These are phyloP conservation scores for Petunia axillaris DNA, from an alignment of 257 asterid species.

Conservation along the genomic window DNA sequence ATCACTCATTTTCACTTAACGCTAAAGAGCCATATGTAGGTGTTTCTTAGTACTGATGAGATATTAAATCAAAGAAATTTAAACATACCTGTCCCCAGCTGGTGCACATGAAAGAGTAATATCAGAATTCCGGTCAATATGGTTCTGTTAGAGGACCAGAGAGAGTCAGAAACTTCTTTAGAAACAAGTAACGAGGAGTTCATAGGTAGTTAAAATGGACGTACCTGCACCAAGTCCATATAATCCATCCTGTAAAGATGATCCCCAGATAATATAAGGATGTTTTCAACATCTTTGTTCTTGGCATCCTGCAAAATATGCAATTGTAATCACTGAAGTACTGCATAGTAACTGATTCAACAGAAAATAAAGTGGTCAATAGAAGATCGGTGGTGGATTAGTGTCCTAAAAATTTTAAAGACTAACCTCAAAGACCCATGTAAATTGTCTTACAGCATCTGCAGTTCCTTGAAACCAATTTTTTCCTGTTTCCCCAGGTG, in stretches of 20 bases:
- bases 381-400: constrained; percentile 11
- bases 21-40: neutral
- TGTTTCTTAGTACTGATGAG: neutral
- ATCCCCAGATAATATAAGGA: constrained; percentile 86
- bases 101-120: constrained; percentile 90
- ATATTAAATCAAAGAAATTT: neutral
- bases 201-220: constrained; percentile 11
- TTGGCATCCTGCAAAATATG: constrained; percentile 68
- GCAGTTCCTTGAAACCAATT: constrained; percentile 98
- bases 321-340: constrained; percentile 2
- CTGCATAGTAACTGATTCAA: neutral
- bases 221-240: constrained; percentile 91
- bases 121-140: constrained; percentile 88
- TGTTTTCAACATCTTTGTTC: constrained; percentile 80
- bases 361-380: neutral
- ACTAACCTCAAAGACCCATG: constrained; percentile 87
- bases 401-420: neutral
- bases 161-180: constrained; percentile 22
- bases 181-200: neutral
- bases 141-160: constrained; percentile 65
- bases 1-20: neutral
- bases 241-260: constrained; percentile 97
- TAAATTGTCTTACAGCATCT: constrained; percentile 92
- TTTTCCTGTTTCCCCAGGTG: constrained; percentile 84
- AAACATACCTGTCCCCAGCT: constrained; percentile 69